Conservation (phyloP, 306 rosid species). For the Dicorynia guianensis region DNA sequence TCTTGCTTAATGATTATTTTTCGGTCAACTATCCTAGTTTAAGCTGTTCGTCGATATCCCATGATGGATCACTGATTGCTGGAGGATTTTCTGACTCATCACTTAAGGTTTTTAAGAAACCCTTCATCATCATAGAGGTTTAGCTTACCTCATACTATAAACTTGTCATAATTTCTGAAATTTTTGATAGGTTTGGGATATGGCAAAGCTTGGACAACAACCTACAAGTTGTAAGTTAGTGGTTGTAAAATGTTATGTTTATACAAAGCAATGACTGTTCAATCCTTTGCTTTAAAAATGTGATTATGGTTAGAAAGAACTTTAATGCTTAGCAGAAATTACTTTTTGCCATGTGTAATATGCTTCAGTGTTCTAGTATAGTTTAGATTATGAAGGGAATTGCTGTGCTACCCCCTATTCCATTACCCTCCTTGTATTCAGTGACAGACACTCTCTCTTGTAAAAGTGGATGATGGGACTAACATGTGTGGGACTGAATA, state of each 20-base stretch:
- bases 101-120: conserved; percentile 64
- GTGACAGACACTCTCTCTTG: no score
- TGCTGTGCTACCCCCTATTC: no score
- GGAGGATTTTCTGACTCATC: conserved; percentile 98
- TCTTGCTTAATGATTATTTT: conserved; percentile 37
- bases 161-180: conserved; percentile 39
- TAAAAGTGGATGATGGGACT: no score
- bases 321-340: conserved; percentile 1
- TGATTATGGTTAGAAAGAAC: no score
- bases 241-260: conserved; percentile 28
- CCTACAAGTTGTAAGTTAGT: conserved; percentile 66
- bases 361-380: conserved; percentile 3
- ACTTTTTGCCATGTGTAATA: background rate
- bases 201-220: conserved; percentile 95
- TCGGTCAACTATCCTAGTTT: conserved; percentile 58
- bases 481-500: no score
- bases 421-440: no score
- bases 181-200: conserved; percentile 86
- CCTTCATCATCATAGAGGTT: conserved; percentile 21
- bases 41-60: conserved; percentile 94
- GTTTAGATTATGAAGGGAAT: conserved; percentile 5
- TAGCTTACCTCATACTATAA: conserved; percentile 28
- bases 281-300: background rate
- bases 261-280: background rate
- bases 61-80: conserved; percentile 92